These are phyloP conservation scores for Trypanosoma theileri DNA, from an alignment of 208 protist species.

Conservation along the genomic window DNA sequence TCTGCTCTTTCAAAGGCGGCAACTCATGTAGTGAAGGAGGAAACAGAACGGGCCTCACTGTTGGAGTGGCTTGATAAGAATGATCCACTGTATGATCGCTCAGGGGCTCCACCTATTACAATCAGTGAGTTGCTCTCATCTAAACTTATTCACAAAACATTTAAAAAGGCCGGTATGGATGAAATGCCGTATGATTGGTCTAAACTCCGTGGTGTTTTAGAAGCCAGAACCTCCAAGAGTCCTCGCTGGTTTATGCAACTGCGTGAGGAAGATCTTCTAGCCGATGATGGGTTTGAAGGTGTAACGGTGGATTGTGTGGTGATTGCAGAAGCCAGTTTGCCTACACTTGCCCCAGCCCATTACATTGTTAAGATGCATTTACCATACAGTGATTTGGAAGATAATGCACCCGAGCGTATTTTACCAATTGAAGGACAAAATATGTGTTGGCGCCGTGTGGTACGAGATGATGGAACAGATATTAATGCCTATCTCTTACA, in stretches of 20 bases:
- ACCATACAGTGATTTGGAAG: constrained; percentile 84
- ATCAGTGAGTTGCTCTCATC: constrained; percentile 50
- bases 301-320: constrained; percentile 85
- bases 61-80: constrained; percentile 54
- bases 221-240: constrained; percentile 47
- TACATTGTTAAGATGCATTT: constrained; percentile 88
- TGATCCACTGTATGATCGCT: constrained; percentile 62
- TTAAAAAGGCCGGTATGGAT: constrained; percentile 28
- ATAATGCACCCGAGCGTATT: constrained; percentile 88
- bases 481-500: constrained; percentile 81
- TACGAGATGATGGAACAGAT: constrained; percentile 62
- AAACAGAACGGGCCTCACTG: constrained; percentile 32
- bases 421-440: constrained; percentile 59
- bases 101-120: constrained; percentile 36
- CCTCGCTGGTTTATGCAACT: constrained; percentile 89
- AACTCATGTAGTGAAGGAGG: constrained; percentile 33
- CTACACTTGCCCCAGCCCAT: constrained; percentile 71
- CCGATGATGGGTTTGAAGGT: constrained; percentile 74
- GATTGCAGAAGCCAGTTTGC: constrained; percentile 65
- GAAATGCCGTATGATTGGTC: constrained; percentile 68
- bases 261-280: constrained; percentile 80
- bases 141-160: constrained; percentile 64
- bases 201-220: constrained; percentile 56
- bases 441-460: constrained; percentile 79
- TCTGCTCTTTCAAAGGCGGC: constrained; percentile 15